Conservation (phyloP, 441 rosid genomes). For the California macrophylla region DNA sequence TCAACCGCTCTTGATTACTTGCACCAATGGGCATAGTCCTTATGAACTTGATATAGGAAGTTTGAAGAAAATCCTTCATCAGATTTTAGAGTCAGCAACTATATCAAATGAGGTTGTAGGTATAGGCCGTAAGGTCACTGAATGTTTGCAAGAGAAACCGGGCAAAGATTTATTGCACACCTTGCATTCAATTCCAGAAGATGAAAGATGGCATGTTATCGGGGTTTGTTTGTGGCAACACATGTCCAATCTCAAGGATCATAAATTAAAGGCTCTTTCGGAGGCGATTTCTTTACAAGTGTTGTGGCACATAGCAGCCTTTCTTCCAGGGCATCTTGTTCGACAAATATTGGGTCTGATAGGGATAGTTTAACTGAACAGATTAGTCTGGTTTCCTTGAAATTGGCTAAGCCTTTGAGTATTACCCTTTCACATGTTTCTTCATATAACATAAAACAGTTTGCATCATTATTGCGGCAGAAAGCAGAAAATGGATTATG, state of each 20-base stretch:
- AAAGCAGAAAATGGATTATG: slow-evolving; percentile 47
- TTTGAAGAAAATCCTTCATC: slow-evolving; percentile 40
- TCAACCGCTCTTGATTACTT: slow-evolving; percentile 50
- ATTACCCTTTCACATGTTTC: slow-evolving; percentile 47
- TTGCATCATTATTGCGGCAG: slow-evolving; percentile 42
- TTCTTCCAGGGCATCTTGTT: slow-evolving; percentile 27
- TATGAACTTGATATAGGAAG: slow-evolving; percentile 56
- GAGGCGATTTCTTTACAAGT: slow-evolving; percentile 29
- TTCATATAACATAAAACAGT: slow-evolving; percentile 54
- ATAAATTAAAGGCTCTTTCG: slow-evolving; percentile 43
- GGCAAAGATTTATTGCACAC: slow-evolving; percentile 30
- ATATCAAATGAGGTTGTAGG: slow-evolving; percentile 25
- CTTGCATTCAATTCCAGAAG: slow-evolving; percentile 48
- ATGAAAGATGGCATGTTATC: slow-evolving; percentile 60
- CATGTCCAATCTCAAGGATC: slow-evolving; percentile 48
- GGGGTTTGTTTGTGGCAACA: slow-evolving; percentile 78
- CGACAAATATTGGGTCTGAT: slow-evolving; percentile 28
- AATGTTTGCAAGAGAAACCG: slow-evolving; percentile 24
- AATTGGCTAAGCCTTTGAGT: slow-evolving; percentile 41
- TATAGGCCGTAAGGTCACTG: slow-evolving; percentile 16
- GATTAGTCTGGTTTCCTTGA: slow-evolving; percentile 28
- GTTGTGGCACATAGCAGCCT: slow-evolving; percentile 24
- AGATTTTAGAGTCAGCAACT: slow-evolving; percentile 27
- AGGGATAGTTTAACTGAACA: slow-evolving; percentile 31
- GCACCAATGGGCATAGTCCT: slow-evolving; percentile 44